Conservation (phyloP, 1,139 yeast species). For the Saccharomycopsis phalli region DNA sequence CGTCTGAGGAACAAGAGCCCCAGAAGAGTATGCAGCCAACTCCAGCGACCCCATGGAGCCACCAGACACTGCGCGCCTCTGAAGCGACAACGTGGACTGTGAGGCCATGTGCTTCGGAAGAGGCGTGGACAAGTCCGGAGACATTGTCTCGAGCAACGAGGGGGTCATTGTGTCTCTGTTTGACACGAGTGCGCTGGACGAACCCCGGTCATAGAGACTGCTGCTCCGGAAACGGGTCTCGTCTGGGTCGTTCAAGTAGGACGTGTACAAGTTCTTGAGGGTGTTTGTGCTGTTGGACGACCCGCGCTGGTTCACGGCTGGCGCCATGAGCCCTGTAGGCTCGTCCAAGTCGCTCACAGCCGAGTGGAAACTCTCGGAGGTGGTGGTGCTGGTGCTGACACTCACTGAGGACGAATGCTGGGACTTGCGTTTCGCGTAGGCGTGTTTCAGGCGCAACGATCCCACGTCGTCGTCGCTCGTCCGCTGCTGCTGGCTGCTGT, state of each 20-base stretch:
- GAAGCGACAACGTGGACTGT: conserved; percentile 7
- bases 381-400: conserved; percentile 11
- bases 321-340: neutral
- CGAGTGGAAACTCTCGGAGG: conserved; percentile 18
- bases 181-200: conserved; percentile 6
- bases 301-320: conserved; percentile 3
- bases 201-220: conserved; percentile 15
- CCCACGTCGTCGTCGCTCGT: conserved; percentile 12
- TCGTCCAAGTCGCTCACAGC: conserved; percentile 15
- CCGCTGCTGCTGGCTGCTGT: neutral
- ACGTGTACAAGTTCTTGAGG: conserved; percentile 11
- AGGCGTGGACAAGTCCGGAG: conserved; percentile 6
- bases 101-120: conserved; percentile 9
- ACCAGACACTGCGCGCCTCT: conserved; percentile 2
- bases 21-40: conserved; percentile 13
- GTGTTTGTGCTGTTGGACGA: conserved; percentile 12
- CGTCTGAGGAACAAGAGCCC: conserved; percentile 4
- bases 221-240: conserved; percentile 4
- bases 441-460: neutral
- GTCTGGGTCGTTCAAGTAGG: conserved; percentile 12
- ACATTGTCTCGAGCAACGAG: conserved; percentile 7
- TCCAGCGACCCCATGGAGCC: conserved; percentile 5
- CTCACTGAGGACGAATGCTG: conserved; percentile 10
- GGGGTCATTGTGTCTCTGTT: conserved; percentile 18
- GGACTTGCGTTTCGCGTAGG: conserved; percentile 2